These are phyloP conservation scores for Colletotrichum horii DNA, from an alignment of 2,329 filamentous ascomycete species.

Conservation along the genomic window DNA sequence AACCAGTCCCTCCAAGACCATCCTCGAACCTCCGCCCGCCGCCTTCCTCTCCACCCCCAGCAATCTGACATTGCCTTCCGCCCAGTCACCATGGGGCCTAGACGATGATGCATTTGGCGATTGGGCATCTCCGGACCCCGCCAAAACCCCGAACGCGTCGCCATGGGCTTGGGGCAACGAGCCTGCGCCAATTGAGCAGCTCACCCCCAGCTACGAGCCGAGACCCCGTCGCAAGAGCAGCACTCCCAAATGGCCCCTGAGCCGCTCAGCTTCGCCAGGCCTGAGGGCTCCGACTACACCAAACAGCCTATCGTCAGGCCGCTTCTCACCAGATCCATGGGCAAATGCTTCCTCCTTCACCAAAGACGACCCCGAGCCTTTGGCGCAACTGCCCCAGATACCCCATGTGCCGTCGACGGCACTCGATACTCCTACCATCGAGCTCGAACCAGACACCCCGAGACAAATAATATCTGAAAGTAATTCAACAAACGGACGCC, in stretches of 20 bases:
- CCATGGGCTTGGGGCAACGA: conserved; percentile 17
- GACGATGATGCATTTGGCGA: conserved; percentile 42
- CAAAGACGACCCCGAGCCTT: conserved; percentile 21
- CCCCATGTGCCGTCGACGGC: conserved; percentile 23
- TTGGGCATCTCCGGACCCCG: conserved; percentile 38
- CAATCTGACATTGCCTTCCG: conserved; percentile 27
- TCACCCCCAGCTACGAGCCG: conserved; percentile 34
- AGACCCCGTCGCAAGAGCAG: conserved; percentile 37
- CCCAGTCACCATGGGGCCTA: conserved; percentile 45
- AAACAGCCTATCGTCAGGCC: conserved; percentile 35
- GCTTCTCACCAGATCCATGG: conserved; percentile 49
- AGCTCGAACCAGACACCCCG: background rate
- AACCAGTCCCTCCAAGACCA: conserved; percentile 34
- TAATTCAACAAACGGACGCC: background rate
- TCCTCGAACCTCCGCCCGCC: conserved; percentile 46
- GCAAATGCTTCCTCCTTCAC: conserved; percentile 29
- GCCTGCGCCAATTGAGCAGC: conserved; percentile 20
- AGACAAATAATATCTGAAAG: background rate
- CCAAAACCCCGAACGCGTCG: conserved; percentile 21
- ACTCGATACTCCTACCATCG: background rate
- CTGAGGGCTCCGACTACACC: conserved; percentile 34
- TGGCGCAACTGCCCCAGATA: conserved; percentile 18
- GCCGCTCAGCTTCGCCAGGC: conserved; percentile 38
- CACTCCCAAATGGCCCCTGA: conserved; percentile 45
- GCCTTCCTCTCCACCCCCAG: conserved; percentile 42